Evolutionary conservation across 805 yeast genomes (phyloP).

Genomic region (Schizosaccharomyces lindneri): DNA sequence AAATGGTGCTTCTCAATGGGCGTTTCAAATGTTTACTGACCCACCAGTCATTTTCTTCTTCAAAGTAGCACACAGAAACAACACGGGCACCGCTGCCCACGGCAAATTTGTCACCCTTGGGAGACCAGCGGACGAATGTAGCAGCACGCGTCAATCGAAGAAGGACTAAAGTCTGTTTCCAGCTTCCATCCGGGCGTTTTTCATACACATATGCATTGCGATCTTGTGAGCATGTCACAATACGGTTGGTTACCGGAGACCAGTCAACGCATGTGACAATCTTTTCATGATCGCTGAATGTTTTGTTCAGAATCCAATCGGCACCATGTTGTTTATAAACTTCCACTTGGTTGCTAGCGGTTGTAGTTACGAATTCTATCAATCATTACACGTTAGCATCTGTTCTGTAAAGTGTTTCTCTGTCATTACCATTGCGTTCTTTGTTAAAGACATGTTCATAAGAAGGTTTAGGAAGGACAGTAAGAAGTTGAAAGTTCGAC

Average conservation of each 20-base stretch:
- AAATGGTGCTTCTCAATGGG: constrained; percentile 71
- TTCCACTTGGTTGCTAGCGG: background rate
- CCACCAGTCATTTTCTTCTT: constrained; percentile 97
- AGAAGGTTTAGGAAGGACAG: background rate
- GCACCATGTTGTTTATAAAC: background rate
- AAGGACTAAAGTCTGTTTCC: constrained; percentile 76
- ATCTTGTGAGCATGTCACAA: constrained; percentile 93
- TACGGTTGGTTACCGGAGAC: constrained; percentile 51
- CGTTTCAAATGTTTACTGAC: constrained; percentile 89
- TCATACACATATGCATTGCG: constrained; percentile 96
- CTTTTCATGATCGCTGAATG: constrained; percentile 68
- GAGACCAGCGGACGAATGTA: constrained; percentile 84
- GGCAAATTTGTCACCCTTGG: constrained; percentile 83
- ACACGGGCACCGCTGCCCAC: constrained; percentile 90
- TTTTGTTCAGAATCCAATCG: constrained; percentile 5
- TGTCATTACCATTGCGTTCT: background rate
- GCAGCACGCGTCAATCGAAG: constrained; percentile 89
- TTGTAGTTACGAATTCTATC: background rate
- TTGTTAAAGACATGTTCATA: background rate
- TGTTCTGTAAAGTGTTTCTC: background rate
- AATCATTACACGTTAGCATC: background rate
- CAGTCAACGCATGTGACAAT: constrained; percentile 87
- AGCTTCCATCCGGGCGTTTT: constrained; percentile 31
- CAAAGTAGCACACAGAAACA: constrained; percentile 88
- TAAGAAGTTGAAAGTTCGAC: constrained; percentile 7